Base-by-base conservation (phyloP, 2,329 filamentous ascomycete genomes). In the Epichloe typhina region DNA sequence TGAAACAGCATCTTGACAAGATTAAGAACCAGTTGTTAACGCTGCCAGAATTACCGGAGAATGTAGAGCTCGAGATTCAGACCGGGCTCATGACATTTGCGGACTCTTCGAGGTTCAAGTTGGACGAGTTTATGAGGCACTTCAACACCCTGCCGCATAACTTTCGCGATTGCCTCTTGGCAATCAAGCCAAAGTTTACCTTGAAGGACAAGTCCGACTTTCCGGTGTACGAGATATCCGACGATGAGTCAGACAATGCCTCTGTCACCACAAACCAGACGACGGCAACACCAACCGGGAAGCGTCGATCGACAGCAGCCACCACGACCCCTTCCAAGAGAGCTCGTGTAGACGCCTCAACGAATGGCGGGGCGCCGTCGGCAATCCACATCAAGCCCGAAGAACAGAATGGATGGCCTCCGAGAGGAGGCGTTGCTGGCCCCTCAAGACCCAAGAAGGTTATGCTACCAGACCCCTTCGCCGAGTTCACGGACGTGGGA, bases 11-110 rank as follows among this genome's bases (percentile, higher is more conserved):
- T 5, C 72, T 85, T 0, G 54, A 64, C 0, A 61, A 70, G 0
- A 78, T 89, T 2, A 69, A 79, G 1, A 57, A 60, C 0, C 68
- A 84, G 51, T 71, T 94, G 0, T 55, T 62, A 0, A 67, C 66
- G 0, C 73, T 90, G 0, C 86, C 86, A 0, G 83, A 87, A 38
- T 75, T 86, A 0, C 83, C 84, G 0, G 66, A 70, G 0, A 86
- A 88, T 42, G 77, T 88, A 0, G 75, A 82, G n/a, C 70, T 82
- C 0, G 78, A 82, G 9, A 74, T 94, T 0, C 74, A 75, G 19
- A 74, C 75, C 2, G 77, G 79, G 11, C 62, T 91, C 0, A 69
- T 71, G 12, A 68, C 68, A 0, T 82, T 91, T 53, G 74, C 77
- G 0, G 66, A 70, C 0, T 70, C 74, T 4, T 66, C 69, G 0